Percentiles rank a stretch among this genome's conserved stretches.
phyloP scores from a whole-genome alignment of 345 rosid genomes.

The Schrenkiella parvula region DNA sequence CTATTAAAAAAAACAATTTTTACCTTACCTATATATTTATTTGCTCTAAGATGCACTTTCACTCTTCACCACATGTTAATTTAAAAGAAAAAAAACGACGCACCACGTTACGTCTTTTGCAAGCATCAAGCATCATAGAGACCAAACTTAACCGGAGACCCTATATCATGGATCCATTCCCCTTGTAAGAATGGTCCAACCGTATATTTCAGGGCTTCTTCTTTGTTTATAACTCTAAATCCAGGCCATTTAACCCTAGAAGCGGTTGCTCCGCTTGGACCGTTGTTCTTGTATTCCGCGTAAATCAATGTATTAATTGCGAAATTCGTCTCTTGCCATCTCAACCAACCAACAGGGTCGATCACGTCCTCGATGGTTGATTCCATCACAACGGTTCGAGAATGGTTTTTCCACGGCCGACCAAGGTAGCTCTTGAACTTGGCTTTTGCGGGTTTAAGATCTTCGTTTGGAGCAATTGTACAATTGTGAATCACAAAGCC shows the following conservation, averaged over 20 bases:
- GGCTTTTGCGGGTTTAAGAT: constrained; percentile 38
- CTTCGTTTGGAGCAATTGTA: constrained; percentile 43
- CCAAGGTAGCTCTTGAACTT: constrained; percentile 62
- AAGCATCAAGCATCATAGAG: constrained; percentile 30
- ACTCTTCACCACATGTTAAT: background rate
- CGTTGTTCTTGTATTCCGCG: constrained; percentile 66
- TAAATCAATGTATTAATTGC: constrained; percentile 54
- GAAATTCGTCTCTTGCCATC: constrained; percentile 48
- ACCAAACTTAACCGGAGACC: constrained; percentile 45
- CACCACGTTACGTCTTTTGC: background rate
- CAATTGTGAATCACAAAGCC: constrained; percentile 78
- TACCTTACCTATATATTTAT: background rate
- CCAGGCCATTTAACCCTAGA: constrained; percentile 80
- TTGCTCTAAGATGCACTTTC: background rate
- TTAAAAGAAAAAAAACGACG: background rate
- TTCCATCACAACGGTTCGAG: constrained; percentile 76
- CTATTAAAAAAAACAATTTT: background rate
- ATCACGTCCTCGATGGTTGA: constrained; percentile 58
- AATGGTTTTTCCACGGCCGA: constrained; percentile 67
- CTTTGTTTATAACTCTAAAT: constrained; percentile 38
- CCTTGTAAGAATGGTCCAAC: constrained; percentile 56
- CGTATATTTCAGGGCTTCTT: constrained; percentile 56
- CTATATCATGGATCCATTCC: constrained; percentile 44
- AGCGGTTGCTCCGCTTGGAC: constrained; percentile 45
- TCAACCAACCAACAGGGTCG: constrained; percentile 69